Evolutionary conservation across 768 basidiomycete genomes (phyloP), one percentile per base, ranked within the genome.

Genomic region (Phaeolepiota aurea): DNA sequence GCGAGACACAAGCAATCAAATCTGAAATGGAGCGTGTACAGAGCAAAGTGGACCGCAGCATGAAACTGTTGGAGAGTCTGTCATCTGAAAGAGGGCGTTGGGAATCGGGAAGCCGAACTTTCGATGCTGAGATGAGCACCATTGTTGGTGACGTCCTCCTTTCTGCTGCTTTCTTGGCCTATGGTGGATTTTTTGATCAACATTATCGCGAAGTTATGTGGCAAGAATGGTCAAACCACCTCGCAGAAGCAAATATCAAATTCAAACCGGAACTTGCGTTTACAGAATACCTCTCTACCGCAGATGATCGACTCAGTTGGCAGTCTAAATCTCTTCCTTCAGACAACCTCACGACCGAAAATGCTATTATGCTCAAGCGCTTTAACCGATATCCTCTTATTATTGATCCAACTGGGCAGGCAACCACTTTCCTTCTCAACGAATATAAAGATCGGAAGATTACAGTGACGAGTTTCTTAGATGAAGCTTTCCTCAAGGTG

Each of bases 331-430:
- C 89, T 1, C 71, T 98, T n/a, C 96, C 96, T 1, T 82, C 90
- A 3, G 93, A 99, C 61, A 92, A 87, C 47, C 69, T 99, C 33
- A 97, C 91, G 49, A 90, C 88, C 1, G 96, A 98, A 65, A 99
- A 99, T 56, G 96, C 96, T n/a, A 92, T 98, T 62, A 98, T 98
- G 91, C 78, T 99, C 55, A 92, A 94, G 56, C 82, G 92, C 37
- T 97, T 92, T 76, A 89, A 90, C 54, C 87, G 96, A 14, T 98
- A 98, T 60, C 96, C 96, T 4, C 77, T 98, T 38, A 88, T 99
- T 43, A 90, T 99, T 52, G 96, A 99, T 57, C 96, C 96, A 3
- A 96, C 94, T 3, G 96, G 93, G 12, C 96, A 99, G 57, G 96
- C 96, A 4, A 93, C 91, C 0, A 76, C 82, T 7, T 99, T 92